phyloP scores from a whole-genome alignment of 305 asterid species.

The Solanum hybrid region DNA sequence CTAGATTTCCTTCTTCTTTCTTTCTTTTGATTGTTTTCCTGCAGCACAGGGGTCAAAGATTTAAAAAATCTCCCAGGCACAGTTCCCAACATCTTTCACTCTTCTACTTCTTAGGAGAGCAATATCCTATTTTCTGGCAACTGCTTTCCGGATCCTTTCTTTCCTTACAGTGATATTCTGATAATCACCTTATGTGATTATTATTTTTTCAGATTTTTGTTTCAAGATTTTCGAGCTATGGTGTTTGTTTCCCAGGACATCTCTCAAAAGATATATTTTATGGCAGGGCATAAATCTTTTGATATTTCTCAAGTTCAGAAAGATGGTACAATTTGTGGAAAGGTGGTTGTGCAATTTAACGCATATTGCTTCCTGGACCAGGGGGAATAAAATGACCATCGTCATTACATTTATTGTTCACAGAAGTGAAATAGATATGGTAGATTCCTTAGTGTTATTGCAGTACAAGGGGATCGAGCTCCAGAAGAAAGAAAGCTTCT shows the following conservation, averaged over 20 bases:
- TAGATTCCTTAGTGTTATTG: neutral
- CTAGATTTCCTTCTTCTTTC: neutral
- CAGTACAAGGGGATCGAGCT: neutral
- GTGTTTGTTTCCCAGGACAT: neutral
- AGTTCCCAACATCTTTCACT: neutral
- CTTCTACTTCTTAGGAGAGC: neutral
- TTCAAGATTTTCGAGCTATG: neutral
- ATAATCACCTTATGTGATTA: neutral
- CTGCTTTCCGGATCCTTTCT: neutral
- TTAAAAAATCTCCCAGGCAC: neutral
- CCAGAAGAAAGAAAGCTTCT: neutral
- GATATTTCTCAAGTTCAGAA: neutral
- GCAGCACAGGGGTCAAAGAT: neutral
- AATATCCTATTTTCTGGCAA: neutral
- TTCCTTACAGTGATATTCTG: neutral
- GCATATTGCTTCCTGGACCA: neutral
- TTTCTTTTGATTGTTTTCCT: neutral
- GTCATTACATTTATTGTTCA: neutral
- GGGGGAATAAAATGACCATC: neutral
- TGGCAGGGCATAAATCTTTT: neutral
- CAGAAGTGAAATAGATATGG: neutral
- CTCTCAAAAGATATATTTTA: neutral
- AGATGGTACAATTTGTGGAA: neutral
- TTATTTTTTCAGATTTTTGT: neutral
- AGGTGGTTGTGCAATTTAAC: neutral